Evolutionary conservation across 495 filamentous ascomycete species (phyloP), one percentile per base, ranked within the genome.

Genomic region (Echria macrotheca): DNA sequence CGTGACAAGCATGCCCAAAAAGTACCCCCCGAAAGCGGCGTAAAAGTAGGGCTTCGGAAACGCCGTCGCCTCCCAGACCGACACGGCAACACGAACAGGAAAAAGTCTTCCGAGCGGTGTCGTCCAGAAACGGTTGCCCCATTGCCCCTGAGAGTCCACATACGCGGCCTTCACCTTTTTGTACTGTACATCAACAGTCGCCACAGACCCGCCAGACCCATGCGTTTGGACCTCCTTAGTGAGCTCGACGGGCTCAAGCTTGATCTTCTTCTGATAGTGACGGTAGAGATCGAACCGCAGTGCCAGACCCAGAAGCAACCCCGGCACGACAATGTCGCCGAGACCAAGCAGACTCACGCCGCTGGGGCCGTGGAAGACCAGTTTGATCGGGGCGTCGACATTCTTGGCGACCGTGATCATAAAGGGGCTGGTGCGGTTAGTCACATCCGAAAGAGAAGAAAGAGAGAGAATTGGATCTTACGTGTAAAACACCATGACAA

Each of bases 401-500:
- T 81, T 82, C 8, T 82, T 95, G 9, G 93, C 93, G 21, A 98
- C 93, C 0, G 91, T 91, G 9, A 96, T 85, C 93, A 98, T 98
- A 58, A 93, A 75, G 1, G 93, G 93, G 0, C 73, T 76, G 18
- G 1, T n/a, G n/a, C n/a, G n/a, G n/a, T n/a, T n/a, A n/a, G n/a
- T n/a, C 10, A 12, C 10, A 57, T 73, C n/a, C n/a, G n/a, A n/a
- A n/a, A n/a, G n/a, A n/a, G n/a, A n/a, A n/a, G n/a, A n/a, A n/a
- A n/a, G n/a, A n/a, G n/a, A n/a, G n/a, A n/a, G n/a, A n/a, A n/a
- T n/a, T n/a, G n/a, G n/a, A n/a, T n/a, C 75, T 59, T 63, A 80
- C 72, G 93, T 98, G 65, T 87, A 98, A 62, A 96, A 98, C 44
- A 98, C 93, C 69, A 97, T 94, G 60, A 90, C 85, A 44, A 98